phyloP scores from a whole-genome alignment of 179 eudicot genomes.

The Spergularia azorica region DNA sequence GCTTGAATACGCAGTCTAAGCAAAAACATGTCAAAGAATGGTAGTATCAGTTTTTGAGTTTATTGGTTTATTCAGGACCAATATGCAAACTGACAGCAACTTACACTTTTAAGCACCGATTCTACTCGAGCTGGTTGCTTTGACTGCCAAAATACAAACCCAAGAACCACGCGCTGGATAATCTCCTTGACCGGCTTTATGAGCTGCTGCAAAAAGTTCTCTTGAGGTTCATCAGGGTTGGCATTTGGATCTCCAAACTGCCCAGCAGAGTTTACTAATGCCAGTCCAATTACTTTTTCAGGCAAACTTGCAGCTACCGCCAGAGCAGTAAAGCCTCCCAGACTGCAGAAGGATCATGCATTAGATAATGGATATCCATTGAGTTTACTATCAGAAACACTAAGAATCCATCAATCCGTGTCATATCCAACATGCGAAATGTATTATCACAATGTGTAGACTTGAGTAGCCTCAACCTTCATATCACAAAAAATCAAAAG shows the following conservation, averaged over 20 bases:
- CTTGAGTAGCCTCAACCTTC: neutral
- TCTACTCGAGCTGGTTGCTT: slow-evolving; percentile 80
- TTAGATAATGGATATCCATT: too few relatives aligned
- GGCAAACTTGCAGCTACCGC: slow-evolving; percentile 74
- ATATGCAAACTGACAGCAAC: slow-evolving; percentile 18
- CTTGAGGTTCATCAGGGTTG: slow-evolving; percentile 46
- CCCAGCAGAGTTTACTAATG: slow-evolving; percentile 81
- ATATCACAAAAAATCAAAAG: neutral
- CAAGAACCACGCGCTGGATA: slow-evolving; percentile 84
- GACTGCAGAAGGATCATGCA: slow-evolving; percentile 45
- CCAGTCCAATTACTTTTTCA: slow-evolving; percentile 77
- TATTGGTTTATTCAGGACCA: too few relatives aligned
- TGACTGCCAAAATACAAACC: slow-evolving; percentile 89
- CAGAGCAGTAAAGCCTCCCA: slow-evolving; percentile 95
- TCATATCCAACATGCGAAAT: neutral
- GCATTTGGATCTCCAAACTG: slow-evolving; percentile 70
- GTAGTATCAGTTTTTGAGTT: too few relatives aligned
- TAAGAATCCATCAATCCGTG: too few relatives aligned
- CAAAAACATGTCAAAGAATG: too few relatives aligned
- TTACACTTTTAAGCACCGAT: slow-evolving; percentile 86
- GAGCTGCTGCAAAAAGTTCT: slow-evolving; percentile 51
- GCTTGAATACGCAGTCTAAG: neutral
- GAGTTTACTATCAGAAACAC: too few relatives aligned
- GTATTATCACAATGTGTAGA: neutral
- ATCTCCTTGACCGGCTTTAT: slow-evolving; percentile 74